A percentile compares a stretch with the other conserved stretches of the same genome.
Conservation (phyloP, 768 basidiomycete genomes). For the Rhodotorula paludigena region DNA sequence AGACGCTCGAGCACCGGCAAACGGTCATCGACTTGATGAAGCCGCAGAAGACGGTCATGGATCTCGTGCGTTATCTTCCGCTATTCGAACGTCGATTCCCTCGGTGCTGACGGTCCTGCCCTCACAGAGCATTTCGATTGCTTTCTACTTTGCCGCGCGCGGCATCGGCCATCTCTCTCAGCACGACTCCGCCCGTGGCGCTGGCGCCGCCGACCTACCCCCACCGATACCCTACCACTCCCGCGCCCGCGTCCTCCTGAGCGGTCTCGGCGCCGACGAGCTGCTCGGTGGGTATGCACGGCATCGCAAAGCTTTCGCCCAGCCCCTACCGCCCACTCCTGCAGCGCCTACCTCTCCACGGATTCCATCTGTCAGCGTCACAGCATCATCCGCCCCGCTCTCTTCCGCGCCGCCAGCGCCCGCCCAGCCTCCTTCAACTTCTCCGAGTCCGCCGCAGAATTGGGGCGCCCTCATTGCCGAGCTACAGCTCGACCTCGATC, state of each 20-base stretch:
- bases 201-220: conserved; percentile 10
- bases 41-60: conserved; percentile 79
- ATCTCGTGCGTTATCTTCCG: conserved; percentile 61
- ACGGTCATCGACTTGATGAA: conserved; percentile 67
- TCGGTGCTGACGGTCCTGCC: not conserved
- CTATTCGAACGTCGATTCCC: no score
- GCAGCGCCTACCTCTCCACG: not conserved
- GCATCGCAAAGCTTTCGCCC: conserved; percentile 68
- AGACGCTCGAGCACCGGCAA: conserved; percentile 56
- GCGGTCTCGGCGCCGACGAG: conserved; percentile 91
- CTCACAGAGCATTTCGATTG: conserved; percentile 76
- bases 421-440: not conserved
- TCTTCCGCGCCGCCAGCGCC: not conserved
- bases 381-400: not conserved
- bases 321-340: not conserved
- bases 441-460: not conserved
- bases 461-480: conserved; percentile 46
- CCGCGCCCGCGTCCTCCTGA: conserved; percentile 73
- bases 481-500: conserved; percentile 66
- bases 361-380: not conserved
- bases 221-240: conserved; percentile 60
- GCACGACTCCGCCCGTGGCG: conserved; percentile 12
- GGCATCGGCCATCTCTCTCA: conserved; percentile 55
- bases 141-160: conserved; percentile 86
- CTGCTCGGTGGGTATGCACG: conserved; percentile 88